Evolutionary conservation across 805 yeast species (phyloP).

Genomic region (Cyberlindnera bimundalis): DNA sequence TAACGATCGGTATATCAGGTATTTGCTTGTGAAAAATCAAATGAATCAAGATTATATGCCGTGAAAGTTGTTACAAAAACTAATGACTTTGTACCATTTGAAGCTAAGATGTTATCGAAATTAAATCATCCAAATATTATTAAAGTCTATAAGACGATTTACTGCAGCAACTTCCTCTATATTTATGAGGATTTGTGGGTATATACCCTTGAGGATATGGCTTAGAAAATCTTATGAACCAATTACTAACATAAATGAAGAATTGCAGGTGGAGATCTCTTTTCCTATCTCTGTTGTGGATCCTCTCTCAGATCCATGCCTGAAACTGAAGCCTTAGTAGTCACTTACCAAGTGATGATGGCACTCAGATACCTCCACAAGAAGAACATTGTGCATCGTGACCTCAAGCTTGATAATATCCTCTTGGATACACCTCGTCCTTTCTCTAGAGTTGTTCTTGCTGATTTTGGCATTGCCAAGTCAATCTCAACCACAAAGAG

Average conservation of each 20-base stretch:
- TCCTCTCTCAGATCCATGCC: slow-evolving; percentile 39
- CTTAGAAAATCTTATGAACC: no score
- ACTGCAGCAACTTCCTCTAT: slow-evolving; percentile 32
- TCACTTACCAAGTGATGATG: slow-evolving; percentile 51
- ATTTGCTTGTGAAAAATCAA: slow-evolving; percentile 31
- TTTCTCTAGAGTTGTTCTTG: slow-evolving; percentile 51
- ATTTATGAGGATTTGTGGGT: slow-evolving; percentile 44
- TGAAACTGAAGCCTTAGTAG: slow-evolving; percentile 52
- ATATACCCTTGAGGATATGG: no score
- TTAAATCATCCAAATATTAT: slow-evolving; percentile 49
- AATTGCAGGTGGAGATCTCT: slow-evolving; percentile 56
- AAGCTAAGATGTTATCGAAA: slow-evolving; percentile 39
- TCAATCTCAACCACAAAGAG: slow-evolving; percentile 27
- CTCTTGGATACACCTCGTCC: slow-evolving; percentile 51
- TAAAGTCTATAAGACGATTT: slow-evolving; percentile 37
- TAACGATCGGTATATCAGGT: slow-evolving; percentile 21
- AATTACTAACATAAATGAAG: slow-evolving; percentile 15
- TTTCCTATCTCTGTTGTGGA: slow-evolving; percentile 48
- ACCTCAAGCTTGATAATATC: slow-evolving; percentile 73
- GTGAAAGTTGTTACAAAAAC: slow-evolving; percentile 43
- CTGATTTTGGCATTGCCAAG: slow-evolving; percentile 66
- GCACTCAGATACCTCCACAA: slow-evolving; percentile 67
- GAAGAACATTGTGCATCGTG: slow-evolving; percentile 76
- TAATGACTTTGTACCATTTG: slow-evolving; percentile 33
- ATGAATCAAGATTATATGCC: slow-evolving; percentile 38